Evolutionary conservation across 495 filamentous ascomycete genomes (phyloP), one percentile per base, ranked within the genome.

Genomic region (Aspergillus heteromorphus): DNA sequence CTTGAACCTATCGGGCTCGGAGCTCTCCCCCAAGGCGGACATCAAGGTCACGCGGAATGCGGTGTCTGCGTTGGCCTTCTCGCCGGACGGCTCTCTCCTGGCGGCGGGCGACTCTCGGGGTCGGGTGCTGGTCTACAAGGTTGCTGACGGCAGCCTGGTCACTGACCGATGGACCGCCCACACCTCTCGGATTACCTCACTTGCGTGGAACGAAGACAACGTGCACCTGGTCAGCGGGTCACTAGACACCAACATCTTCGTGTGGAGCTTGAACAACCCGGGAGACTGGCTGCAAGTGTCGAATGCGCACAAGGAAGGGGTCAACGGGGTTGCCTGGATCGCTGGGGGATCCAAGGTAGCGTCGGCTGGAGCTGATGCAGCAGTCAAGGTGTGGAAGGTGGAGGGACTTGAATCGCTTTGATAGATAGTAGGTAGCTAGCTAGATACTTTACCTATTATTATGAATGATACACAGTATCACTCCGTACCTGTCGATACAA

Each of bases 301-400:
- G 23, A 90, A 95, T 65, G 90, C 92, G 43, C 93, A 98, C 68
- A 96, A 96, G 73, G 93, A 97, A 53, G 93, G 93, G 2, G 89
- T 98, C 7, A 88, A 87, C 60, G 91, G 87, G 4, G 91, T 97
- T 5, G 80, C 75, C 8, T 98, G 93, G 95, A 79, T 88, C 16
- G 80, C 81, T 7, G 82, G 75, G 19, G 75, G 73, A n/a, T 70
- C 72, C n/a, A 88, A 80, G 71, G 79, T 97, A 27, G 82, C 86
- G 2, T 92, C 85, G 57, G 81, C 80, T 21, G 93, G 93, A 10
- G 89, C 86, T 1, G 93, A 98, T 79, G 91, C 89, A 40, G 83
- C 88, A 0, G 80, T 97, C 19, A 98, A 96, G 79, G 77, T 91
- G 41, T 97, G 93, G 93, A 79, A 75, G 55, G 84, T 96, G 2